Evolutionary conservation across 371 early-diverging fungal species (phyloP), one percentile per base, ranked within the genome.

Genomic region (Umbelopsis sp.): DNA sequence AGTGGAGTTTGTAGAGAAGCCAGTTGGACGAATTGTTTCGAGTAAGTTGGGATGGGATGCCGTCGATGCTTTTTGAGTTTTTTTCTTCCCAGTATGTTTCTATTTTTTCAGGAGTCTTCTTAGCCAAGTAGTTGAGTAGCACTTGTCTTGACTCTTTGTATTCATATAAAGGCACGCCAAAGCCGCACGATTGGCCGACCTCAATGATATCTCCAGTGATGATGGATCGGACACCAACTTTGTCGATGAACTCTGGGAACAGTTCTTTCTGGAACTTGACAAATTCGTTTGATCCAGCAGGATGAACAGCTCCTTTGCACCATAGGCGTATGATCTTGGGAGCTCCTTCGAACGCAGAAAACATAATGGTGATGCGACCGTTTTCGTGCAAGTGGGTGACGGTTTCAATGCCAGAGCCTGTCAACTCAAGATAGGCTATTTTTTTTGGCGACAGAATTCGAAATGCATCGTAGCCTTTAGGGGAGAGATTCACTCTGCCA

Each of bases 401-500:
- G 4, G 86, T 86, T 63, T 86, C 86, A 66, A 78, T 75, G 11
- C 86, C 87, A 20, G 79, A 82, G 48, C 79, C 87, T 46, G 85
- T 77, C 16, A 87, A 69, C 53, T 86, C 87, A 7, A 87, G 74
- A 57, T 84, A 76, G 25, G 78, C 69, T 37, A 77, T 69, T 64
- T 76, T 75, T 65, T 77, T 78, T 52, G 75, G 68, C 67, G 57
- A 69, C 35, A 80, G 63, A 52, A 86, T 71, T 18, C 78, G 74
- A 53, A 86, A 70, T 24, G 74, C 68, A 52, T 81, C 83, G 72
- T 81, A 76, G 44, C 86, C 88, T 67, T 85, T 85, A 50, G 88
- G 88, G 20, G 88, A 87, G 32, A 74, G 57, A 51, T 87, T 87
- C 74, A 87, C 83, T 45, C 78, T 80, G 3, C 83, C 82, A 53